phyloP scores from a whole-genome alignment of 2,329 filamentous ascomycete genomes.

The Clarireedia monteithiana region DNA sequence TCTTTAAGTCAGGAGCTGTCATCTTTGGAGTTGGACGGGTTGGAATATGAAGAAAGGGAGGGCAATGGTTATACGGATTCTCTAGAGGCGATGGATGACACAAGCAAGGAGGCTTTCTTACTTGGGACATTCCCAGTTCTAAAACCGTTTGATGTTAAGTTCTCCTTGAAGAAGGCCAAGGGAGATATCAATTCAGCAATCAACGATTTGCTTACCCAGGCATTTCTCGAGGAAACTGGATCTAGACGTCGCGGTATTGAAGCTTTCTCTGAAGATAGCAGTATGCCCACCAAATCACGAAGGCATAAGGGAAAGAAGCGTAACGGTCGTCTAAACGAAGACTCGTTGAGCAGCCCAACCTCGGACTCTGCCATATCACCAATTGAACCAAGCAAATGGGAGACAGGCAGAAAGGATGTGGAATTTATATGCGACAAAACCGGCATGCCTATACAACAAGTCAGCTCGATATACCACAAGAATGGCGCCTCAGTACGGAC shows the following conservation, averaged over 20 bases:
- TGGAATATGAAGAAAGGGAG: conserved; percentile 29
- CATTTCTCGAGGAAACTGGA: conserved; percentile 64
- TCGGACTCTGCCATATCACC: conserved; percentile 1
- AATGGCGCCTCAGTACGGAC: conserved; percentile 46
- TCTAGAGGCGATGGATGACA: conserved; percentile 40
- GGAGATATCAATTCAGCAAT: conserved; percentile 63
- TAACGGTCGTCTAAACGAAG: conserved; percentile 23
- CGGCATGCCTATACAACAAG: conserved; percentile 37
- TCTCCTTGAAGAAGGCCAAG: conserved; percentile 58
- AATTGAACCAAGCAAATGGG: conserved; percentile 45
- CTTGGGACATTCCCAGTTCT: conserved; percentile 64
- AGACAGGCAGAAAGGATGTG: conserved; percentile 46
- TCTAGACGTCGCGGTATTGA: conserved; percentile 69
- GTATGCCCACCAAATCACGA: conserved; percentile 25
- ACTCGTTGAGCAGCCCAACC: conserved; percentile 11
- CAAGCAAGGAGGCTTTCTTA: conserved; percentile 57
- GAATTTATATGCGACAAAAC: conserved; percentile 50
- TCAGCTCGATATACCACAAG: conserved; percentile 53
- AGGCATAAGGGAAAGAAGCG: conserved; percentile 36
- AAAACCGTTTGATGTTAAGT: conserved; percentile 55
- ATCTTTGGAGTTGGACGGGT: conserved; percentile 20
- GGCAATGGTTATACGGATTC: conserved; percentile 33
- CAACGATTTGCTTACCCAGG: conserved; percentile 72
- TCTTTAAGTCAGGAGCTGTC: conserved; percentile 22
- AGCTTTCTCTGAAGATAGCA: conserved; percentile 56